Percentiles rank a stretch among this genome's conserved stretches.
Evolutionary conservation across 345 rosid species (phyloP).

Genomic region (Citrus sp.): DNA sequence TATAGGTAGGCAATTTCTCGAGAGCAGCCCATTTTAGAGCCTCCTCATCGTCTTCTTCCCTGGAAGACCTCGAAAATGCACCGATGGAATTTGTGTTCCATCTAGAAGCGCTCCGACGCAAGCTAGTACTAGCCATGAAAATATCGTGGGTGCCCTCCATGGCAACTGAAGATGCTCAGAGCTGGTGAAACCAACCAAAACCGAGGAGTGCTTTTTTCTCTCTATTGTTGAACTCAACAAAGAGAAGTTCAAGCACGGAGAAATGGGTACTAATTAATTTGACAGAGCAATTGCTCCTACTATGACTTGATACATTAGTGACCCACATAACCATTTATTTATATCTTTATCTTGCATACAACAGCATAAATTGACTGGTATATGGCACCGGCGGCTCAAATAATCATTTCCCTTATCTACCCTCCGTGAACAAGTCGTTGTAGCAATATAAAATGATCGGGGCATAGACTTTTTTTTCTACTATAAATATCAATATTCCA

Average conservation of each 20-base stretch:
- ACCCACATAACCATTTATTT: too few species aligned
- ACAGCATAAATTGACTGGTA: too few species aligned
- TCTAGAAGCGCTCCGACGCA: neutral
- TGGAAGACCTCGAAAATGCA: constrained; percentile 48
- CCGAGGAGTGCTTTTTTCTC: neutral
- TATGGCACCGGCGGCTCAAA: too few species aligned
- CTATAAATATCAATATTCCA: too few species aligned
- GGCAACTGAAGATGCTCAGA: neutral
- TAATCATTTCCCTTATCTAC: too few species aligned
- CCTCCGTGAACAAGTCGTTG: too few species aligned
- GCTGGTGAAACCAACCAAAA: neutral
- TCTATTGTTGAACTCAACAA: too few species aligned
- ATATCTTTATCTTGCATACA: too few species aligned
- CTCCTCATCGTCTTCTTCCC: constrained; percentile 73
- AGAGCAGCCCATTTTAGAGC: constrained; percentile 59
- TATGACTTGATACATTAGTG: neutral
- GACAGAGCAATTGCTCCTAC: neutral
- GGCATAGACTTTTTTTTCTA: too few species aligned
- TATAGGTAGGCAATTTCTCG: constrained; percentile 41
- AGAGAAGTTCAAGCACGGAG: neutral
- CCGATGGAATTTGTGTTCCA: constrained; percentile 11
- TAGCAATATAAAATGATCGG: too few species aligned
- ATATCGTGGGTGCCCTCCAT: constrained; percentile 2
- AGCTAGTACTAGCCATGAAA: constrained; percentile 14
- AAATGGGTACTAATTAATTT: neutral